Conservation (phyloP, 2,329 filamentous ascomycete species). For the Dactylellina drechsleri region DNA sequence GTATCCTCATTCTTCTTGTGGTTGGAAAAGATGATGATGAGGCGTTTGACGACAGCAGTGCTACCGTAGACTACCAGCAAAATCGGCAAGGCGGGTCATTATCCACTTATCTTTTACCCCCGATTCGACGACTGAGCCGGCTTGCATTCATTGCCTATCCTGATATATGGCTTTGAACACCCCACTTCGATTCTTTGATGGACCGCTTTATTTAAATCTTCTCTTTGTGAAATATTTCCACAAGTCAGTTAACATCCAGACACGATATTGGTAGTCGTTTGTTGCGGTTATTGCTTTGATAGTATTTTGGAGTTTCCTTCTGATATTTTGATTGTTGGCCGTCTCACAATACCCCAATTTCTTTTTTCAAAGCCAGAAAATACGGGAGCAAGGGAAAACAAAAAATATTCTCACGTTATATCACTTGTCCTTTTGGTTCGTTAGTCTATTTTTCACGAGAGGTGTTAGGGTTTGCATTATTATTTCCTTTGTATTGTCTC, state of each 20-base stretch:
- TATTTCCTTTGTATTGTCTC: neutral
- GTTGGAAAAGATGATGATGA: neutral
- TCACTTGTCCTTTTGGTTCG: neutral
- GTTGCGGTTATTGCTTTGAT: neutral
- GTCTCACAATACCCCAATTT: constrained; percentile 5
- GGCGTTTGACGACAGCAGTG: neutral
- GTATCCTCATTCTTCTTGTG: neutral
- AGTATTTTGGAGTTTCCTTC: neutral
- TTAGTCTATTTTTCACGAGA: neutral
- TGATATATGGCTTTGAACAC: neutral
- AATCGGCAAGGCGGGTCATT: neutral
- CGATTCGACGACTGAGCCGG: constrained; percentile 7
- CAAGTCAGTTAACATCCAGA: neutral
- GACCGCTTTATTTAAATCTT: neutral
- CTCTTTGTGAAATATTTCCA: constrained; percentile 7
- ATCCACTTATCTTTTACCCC: neutral
- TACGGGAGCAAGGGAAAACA: constrained; percentile 1
- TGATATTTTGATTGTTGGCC: neutral
- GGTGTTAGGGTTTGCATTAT: neutral
- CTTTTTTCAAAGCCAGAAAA: constrained; percentile 2
- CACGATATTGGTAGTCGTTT: neutral
- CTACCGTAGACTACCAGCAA: neutral
- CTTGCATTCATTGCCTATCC: neutral
- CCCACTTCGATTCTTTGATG: neutral
- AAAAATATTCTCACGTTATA: constrained; percentile 1